These are phyloP conservation scores for Boletus subparvulus DNA, from an alignment of 768 basidiomycete genomes.

Conservation along the genomic window DNA sequence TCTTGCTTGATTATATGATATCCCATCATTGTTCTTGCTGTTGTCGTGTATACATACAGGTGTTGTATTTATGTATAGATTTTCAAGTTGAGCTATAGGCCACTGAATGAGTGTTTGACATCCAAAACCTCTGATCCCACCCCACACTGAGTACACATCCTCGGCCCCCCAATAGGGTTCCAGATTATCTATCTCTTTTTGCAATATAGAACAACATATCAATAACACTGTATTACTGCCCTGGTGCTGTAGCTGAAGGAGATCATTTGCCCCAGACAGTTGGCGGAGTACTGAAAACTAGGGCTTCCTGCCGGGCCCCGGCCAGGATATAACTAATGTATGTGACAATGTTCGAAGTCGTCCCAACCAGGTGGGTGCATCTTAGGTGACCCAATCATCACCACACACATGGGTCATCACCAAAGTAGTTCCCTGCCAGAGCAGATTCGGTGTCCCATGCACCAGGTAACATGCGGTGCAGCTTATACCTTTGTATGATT, in stretches of 20 bases:
- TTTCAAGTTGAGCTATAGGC: not conserved
- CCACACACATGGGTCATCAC: constrained; percentile 52
- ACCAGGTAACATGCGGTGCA: constrained; percentile 42
- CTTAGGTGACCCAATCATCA: not conserved
- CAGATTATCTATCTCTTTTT: no score
- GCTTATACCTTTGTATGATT: constrained; percentile 49
- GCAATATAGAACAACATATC: no score
- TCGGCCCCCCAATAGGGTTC: no score
- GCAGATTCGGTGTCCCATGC: constrained; percentile 47
- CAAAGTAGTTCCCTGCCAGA: constrained; percentile 64
- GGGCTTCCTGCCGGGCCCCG: not conserved
- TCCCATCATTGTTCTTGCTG: constrained; percentile 1
- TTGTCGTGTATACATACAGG: constrained; percentile 12
- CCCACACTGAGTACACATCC: no score
- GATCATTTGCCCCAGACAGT: no score
- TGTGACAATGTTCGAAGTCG: not conserved
- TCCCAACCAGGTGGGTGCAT: not conserved
- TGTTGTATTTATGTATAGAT: constrained; percentile 21
- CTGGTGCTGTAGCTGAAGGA: no score
- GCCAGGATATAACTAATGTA: not conserved
- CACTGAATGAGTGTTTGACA: no score
- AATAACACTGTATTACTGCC: no score
- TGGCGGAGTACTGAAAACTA: no score
- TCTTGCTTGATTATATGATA: constrained; percentile 11
- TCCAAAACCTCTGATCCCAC: no score